Base-by-base conservation (phyloP, 441 rosid genomes). In the Aquilaria agallochum region DNA sequence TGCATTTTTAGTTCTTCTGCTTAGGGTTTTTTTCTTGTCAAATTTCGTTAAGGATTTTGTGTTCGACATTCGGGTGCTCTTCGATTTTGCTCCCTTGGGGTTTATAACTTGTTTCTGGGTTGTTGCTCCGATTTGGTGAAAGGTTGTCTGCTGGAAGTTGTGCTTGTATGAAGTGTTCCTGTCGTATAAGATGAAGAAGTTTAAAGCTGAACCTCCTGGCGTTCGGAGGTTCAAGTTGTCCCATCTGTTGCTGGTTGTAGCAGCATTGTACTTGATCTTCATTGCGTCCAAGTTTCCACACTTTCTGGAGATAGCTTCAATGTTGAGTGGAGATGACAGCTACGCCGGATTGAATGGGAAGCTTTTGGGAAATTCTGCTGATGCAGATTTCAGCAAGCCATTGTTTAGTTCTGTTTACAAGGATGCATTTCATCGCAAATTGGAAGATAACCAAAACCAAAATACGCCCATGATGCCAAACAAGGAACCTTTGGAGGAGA, bases 201-300 rank as follows among this genome's bases (percentile, higher is more conserved):
- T 81, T 55, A 94, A 85, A 74, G 62, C 60, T 47, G 97, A 90
- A 56, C 61, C 87, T 67, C 65, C 78, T 50, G 73, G 69, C 60
- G 68, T 63, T 59, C 84, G 90, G 82, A 85, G 87, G 82, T 86
- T 71, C 20, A 94, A 75, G 73, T 65, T 85, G 80, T 86, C 97
- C 45, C 97, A 90, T 82, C 67, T 88, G 12, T 69, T 88, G 70
- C 62, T 91, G 68, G 89, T 72, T 53, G 9, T 89, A 50, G 92
- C 80, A 42, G 80, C 80, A 50, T 67, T 87, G 52, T 94, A 91
- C 81, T 77, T 94, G 72, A 65, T 88, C 65, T 87, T 94, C 68
- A 73, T 90, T 62, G 89, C 90, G 20, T 78, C 82, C 31, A 94
- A 91, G 80, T 84, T 94, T 70, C 95, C 94, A 31, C 84, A 80